Percentiles rank a stretch among this genome's conserved stretches.
These are phyloP conservation scores for Phytopythium helicoides DNA, from an alignment of 352 stramenopile species.

Conservation along the genomic window DNA sequence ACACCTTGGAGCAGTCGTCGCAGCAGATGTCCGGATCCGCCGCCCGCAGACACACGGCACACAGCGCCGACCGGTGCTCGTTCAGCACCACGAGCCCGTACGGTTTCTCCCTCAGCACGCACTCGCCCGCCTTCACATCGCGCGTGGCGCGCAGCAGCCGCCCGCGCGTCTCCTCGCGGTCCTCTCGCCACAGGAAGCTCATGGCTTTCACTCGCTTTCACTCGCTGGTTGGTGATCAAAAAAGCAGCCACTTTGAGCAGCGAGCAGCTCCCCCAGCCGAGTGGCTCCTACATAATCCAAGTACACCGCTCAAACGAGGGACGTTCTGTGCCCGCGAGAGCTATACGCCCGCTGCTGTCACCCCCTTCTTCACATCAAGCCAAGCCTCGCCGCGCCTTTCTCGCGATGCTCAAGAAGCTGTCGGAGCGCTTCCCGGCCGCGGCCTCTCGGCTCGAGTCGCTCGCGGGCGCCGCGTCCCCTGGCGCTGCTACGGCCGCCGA, in stretches of 20 bases:
- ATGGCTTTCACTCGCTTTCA: not conserved
- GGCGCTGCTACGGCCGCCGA: constrained; percentile 8
- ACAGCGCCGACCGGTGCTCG: constrained; percentile 22
- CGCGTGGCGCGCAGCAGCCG: constrained; percentile 27
- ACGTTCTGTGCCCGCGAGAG: constrained; percentile 2
- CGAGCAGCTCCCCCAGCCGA: not conserved
- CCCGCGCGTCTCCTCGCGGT: constrained; percentile 18
- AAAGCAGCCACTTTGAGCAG: constrained; percentile 1
- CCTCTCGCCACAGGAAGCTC: constrained; percentile 31
- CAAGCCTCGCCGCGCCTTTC: not conserved
- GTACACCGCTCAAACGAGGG: not conserved
- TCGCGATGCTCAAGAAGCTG: constrained; percentile 79
- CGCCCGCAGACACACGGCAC: constrained; percentile 33
- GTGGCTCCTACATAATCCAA: not conserved
- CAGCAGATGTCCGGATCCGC: constrained; percentile 49
- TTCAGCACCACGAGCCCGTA: constrained; percentile 40
- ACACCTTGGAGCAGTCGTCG: constrained; percentile 45
- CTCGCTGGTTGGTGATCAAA: not conserved
- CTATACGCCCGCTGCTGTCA: constrained; percentile 2
- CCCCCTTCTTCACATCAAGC: not conserved
- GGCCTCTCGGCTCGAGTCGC: constrained; percentile 64
- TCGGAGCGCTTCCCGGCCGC: constrained; percentile 72
- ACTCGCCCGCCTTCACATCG: constrained; percentile 21
- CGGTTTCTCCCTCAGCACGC: constrained; percentile 25
- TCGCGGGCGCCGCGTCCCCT: constrained; percentile 27